Evolutionary conservation across 306 rosid genomes (phyloP), one percentile per base, ranked within the genome.

Genomic region (Lupinus albus): DNA sequence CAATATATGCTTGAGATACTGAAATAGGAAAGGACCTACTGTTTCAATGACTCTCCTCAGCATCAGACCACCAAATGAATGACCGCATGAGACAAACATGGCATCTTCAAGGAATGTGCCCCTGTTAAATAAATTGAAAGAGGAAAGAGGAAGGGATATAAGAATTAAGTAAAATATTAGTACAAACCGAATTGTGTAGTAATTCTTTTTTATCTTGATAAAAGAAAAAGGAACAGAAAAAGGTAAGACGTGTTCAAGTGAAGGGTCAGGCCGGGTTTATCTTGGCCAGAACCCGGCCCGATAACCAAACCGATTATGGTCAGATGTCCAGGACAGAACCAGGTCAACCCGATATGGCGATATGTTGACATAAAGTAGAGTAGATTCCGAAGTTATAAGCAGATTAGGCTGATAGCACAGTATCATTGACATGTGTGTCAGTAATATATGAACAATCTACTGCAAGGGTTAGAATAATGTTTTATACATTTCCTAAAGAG

Each of bases 81-180:
- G 99, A 74, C 99, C 99, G 58, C 99, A 93, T 33, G 99, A 88
- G 72, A 93, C 90, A 62, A 90, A 73, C 91, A 84, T 78, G 14
- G 99, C 99, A 74, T 93, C 99, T 84, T 93, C 99, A 33, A 93
- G 94, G 79, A 88, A 93, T 56, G 95, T 68, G 25, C 99, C 97
- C 42, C 99, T 93, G 49, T 61, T 42, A 33, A 76, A 75, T 56
- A 50, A 30, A 58, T 52, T 48, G 33, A 46, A 60, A 70, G 65
- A 52, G 68, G 49, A 18, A 42, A 73, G 11, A 5, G 25, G 20
- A 7, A 65, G 53, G 46, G 18, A 74, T 45, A 73, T 75, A 72
- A 79, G 78, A 50, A 58, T 46, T 53, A 46, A 18, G 46, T 66
- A 30, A 47, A 55, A 79, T 21, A 55, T 25, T 32, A 20, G 48